Evolutionary conservation across 1,284 basidiomycete genomes (phyloP), one percentile per base, ranked within the genome.

Genomic region (Puccinia brachypodii): DNA sequence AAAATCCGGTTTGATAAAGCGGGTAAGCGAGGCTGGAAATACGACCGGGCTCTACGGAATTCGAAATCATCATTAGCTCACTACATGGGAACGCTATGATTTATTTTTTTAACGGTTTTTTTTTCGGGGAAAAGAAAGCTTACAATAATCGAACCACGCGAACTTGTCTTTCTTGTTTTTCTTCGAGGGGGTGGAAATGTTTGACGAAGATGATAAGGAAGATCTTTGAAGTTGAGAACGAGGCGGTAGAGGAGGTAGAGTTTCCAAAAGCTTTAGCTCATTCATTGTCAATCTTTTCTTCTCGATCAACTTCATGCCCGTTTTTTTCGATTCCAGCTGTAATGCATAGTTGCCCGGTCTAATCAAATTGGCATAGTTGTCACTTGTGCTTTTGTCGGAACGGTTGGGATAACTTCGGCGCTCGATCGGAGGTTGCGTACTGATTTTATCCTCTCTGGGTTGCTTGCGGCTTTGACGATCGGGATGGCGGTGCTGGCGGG

Each of bases 121-220:
- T n/a, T n/a, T n/a, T n/a, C n/a, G n/a, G n/a, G 50, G 13, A 4
- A 22, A 25, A 6, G n/a, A 66, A 66, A 14, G 66, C 66, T 68
- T 14, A 68, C 66, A 68, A 68, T 68, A 68, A 44, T 44, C 38
- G 25, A 68, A n/a, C 66, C 66, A 68, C 6, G 66, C 66, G n/a
- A 68, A 68, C 42, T 68, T 40, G n/a, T 68, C 66, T 68, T 68
- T 40, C 42, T 68, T 68, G 11, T 68, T 25, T 68, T 68, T 68
- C 66, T 38, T 42, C 22, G 66, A 25, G 4, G 66, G 14, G 42
- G 22, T 33, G 19, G 60, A 36, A 31, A 62, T 9, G 36, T 68
- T 33, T 14, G 40, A 36, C 2, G 22, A 36, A 13, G 58, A 31
- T 62, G 58, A 62, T 62, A 62, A 62, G 4, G 58, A 62, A 36